A percentile compares a stretch with the other conserved stretches of the same genome.
Evolutionary conservation across 257 asterid genomes (phyloP).

Genomic region (Scutellaria minor): DNA sequence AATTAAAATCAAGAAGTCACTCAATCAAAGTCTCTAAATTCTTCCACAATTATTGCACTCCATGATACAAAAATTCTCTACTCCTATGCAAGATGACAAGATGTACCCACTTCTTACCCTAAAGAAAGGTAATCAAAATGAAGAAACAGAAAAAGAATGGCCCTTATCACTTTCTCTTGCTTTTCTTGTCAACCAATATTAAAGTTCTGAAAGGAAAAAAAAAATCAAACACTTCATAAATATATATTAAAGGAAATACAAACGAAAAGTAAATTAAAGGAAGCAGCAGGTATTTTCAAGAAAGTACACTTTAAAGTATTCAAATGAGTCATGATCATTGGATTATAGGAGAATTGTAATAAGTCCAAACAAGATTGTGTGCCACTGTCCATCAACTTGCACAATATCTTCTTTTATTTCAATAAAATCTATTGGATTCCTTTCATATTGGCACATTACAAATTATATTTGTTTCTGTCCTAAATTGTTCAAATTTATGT

Average conservation of each 20-base stretch:
- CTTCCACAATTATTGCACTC: constrained; percentile 32
- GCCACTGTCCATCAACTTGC: constrained; percentile 29
- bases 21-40: constrained; percentile 30
- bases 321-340: constrained; percentile 30
- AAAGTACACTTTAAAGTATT: constrained; percentile 6
- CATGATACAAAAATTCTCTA: constrained; percentile 20
- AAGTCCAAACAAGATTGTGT: constrained; percentile 29
- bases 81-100: constrained; percentile 29
- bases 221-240: background rate
- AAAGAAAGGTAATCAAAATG: constrained; percentile 14
- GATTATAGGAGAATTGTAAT: constrained; percentile 12
- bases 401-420: constrained; percentile 22
- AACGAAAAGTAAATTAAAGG: constrained; percentile 20
- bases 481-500: background rate
- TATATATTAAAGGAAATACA: constrained; percentile 21
- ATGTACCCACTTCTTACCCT: constrained; percentile 29
- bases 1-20: constrained; percentile 37
- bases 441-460: constrained; percentile 11
- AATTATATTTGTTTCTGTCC: no score
- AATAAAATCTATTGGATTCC: constrained; percentile 24
- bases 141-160: constrained; percentile 28
- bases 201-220: background rate
- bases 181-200: constrained; percentile 26
- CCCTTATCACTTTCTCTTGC: constrained; percentile 17
- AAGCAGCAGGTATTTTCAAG: constrained; percentile 1